Conservation (phyloP, 1,284 basidiomycete genomes). For the Apiotrichum brassicae region DNA sequence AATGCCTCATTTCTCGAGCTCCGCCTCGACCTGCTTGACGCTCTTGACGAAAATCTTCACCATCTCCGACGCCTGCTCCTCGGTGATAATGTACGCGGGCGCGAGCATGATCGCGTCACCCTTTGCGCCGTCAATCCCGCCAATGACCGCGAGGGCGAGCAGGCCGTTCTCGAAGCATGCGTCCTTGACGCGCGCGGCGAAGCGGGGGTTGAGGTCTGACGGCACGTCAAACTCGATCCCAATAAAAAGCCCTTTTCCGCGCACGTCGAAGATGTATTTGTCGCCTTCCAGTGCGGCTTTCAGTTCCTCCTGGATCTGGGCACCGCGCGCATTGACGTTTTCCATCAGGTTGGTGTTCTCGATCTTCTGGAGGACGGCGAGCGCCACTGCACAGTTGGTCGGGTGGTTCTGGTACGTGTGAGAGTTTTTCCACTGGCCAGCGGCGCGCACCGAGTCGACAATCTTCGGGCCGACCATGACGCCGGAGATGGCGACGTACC, state of each 20-base stretch:
- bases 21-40: conserved; percentile 9
- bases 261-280: conserved; percentile 20
- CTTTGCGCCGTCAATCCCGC: conserved; percentile 24
- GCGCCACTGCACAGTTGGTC: conserved; percentile 64
- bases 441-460: conserved; percentile 58
- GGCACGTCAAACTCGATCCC: conserved; percentile 28
- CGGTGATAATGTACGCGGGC: conserved; percentile 26
- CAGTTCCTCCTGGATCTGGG: conserved; percentile 22
- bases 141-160: conserved; percentile 20
- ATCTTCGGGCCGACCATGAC: conserved; percentile 64
- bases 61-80: conserved; percentile 21
- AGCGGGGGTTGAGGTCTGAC: conserved; percentile 17
- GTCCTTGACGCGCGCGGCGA: conserved; percentile 26
- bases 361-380: conserved; percentile 72
- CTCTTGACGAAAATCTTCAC: conserved; percentile 16
- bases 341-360: conserved; percentile 55
- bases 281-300: conserved; percentile 15
- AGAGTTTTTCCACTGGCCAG: conserved; percentile 56
- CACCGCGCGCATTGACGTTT: conserved; percentile 24
- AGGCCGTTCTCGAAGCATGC: conserved; percentile 26
- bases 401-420: conserved; percentile 83
- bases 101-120: conserved; percentile 27
- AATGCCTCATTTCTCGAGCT: too few relatives aligned
- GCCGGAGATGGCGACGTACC: conserved; percentile 74
- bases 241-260: conserved; percentile 55